phyloP scores from a whole-genome alignment of 805 yeast species.

The Teunomyces kruisii region DNA sequence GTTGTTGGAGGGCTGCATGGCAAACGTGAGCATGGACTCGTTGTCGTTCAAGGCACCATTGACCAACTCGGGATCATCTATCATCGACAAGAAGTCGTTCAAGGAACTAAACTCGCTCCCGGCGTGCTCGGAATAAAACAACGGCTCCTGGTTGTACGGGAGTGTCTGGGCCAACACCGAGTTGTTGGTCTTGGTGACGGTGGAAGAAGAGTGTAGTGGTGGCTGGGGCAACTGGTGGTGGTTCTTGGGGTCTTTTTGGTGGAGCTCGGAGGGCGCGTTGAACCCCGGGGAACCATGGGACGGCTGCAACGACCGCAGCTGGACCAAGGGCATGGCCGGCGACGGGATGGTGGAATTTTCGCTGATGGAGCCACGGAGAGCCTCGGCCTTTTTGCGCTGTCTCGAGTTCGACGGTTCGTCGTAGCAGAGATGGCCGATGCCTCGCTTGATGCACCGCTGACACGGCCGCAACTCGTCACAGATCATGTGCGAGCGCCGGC shows the following conservation, averaged over 20 bases:
- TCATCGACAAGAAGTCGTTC: conserved; percentile 84
- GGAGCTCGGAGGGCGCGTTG: background rate
- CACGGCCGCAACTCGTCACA: conserved; percentile 82
- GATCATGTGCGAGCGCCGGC: conserved; percentile 91
- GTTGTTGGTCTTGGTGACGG: conserved; percentile 8
- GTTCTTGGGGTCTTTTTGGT: background rate
- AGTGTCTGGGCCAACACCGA: conserved; percentile 38
- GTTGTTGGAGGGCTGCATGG: background rate
- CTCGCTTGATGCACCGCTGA: conserved; percentile 79
- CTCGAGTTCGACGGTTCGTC: conserved; percentile 58
- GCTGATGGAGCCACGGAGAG: conserved; percentile 13
- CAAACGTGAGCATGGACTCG: conserved; percentile 6
- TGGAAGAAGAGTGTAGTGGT: background rate
- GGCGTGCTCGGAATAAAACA: conserved; percentile 86
- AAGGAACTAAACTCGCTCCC: conserved; percentile 89
- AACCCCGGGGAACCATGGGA: background rate
- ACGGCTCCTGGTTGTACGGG: conserved; percentile 62
- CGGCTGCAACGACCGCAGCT: conserved; percentile 1
- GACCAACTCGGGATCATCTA: conserved; percentile 79
- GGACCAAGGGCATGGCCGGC: conserved; percentile 2
- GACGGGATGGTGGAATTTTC: conserved; percentile 3
- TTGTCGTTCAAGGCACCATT: conserved; percentile 38
- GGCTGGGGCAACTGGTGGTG: conserved; percentile 5
- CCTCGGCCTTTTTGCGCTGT: conserved; percentile 39
- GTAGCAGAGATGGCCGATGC: conserved; percentile 84